A percentile compares a stretch with the other conserved stretches of the same genome.
These are phyloP conservation scores for Pseudotulostoma volvatum DNA, from an alignment of 495 filamentous ascomycete species.

Conservation along the genomic window DNA sequence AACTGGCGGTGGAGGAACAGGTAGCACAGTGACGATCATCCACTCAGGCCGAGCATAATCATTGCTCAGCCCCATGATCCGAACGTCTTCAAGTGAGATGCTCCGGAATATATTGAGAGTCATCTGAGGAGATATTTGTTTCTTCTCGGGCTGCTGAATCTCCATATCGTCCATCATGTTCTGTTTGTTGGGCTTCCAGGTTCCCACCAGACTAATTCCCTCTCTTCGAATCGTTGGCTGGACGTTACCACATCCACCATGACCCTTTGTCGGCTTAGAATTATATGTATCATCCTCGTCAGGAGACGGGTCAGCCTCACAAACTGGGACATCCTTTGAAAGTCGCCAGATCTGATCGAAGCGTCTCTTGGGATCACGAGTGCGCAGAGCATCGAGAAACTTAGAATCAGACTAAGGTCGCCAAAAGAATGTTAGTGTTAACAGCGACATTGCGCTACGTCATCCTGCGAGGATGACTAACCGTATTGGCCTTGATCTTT, in stretches of 20 bases:
- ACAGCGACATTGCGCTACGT: constrained; percentile 30
- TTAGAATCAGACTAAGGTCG: constrained; percentile 56
- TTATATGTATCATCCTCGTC: constrained; percentile 45
- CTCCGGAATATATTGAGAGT: constrained; percentile 71
- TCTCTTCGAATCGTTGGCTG: constrained; percentile 76
- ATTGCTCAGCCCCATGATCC: constrained; percentile 75
- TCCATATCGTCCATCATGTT: constrained; percentile 42
- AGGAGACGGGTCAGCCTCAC: constrained; percentile 51
- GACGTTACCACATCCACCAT: constrained; percentile 85
- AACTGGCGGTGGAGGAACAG: constrained; percentile 89
- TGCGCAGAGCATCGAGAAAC: constrained; percentile 62
- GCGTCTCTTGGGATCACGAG: constrained; percentile 79
- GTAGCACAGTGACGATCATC: constrained; percentile 93
- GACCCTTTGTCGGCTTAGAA: constrained; percentile 32
- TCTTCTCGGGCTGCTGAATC: constrained; percentile 61
- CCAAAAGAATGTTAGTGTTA: constrained; percentile 46
- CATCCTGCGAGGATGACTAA: constrained; percentile 54
- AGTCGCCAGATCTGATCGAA: constrained; percentile 79
- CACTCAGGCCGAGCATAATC: constrained; percentile 93
- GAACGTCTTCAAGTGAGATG: constrained; percentile 63
- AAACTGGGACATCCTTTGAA: constrained; percentile 73
- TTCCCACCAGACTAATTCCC: constrained; percentile 67
- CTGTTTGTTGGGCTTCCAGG: constrained; percentile 61
- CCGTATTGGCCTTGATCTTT: constrained; percentile 84
- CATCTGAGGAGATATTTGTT: constrained; percentile 62